Base-by-base conservation (phyloP, 108 stramenopile genomes). In the Schizochytrium sp. region DNA sequence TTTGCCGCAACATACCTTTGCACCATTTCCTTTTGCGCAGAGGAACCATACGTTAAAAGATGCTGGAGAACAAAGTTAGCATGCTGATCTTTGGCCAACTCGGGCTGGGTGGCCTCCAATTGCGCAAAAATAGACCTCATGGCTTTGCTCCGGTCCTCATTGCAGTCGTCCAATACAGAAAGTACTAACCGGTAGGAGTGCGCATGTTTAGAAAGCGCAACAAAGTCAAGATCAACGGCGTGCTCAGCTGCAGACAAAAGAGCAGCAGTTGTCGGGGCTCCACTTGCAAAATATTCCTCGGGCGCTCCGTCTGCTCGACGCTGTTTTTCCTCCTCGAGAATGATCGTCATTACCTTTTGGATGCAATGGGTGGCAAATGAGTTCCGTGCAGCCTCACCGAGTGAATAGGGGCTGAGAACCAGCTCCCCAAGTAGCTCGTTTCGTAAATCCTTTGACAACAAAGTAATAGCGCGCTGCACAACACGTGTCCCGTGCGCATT, bases 11-110 rank as follows among this genome's bases (percentile, higher is more conserved):
- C 76, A 28, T 55, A 83, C n/a, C n/a, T 38, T 28, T 83, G 76
- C 45, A 83, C 76, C 76, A 83, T 83, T 49, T 83, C 53, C 28
- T 83, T 46, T 17, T 83, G 76, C 76, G 4, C 38, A 10, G 47
- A 10, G 28, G 10, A 10, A 5, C 76, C 76, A 28, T 55, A 53
- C 50, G 38, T 83, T 5, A 83, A 40, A 56, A 83, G 47, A 53
- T 83, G 76, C 76, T 83, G 76, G 50, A 83, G 53, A 17, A 83
- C 53, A 83, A 83, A 83, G 47, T 83, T 83, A 28, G 50, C 76
- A 53, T 83, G 76, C 76, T 83, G 76, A 42, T 83, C 76, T 53
- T 83, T 83, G 47, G 76, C 76, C 45, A 83, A 53, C 76, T 83
- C 53, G 19, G 49, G 17, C 76, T 55, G 47, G 15, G 47, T 38